Evolutionary conservation across 2,329 filamentous ascomycete genomes (phyloP), one percentile per base, ranked within the genome.

Genomic region (Aspergillus sp.): DNA sequence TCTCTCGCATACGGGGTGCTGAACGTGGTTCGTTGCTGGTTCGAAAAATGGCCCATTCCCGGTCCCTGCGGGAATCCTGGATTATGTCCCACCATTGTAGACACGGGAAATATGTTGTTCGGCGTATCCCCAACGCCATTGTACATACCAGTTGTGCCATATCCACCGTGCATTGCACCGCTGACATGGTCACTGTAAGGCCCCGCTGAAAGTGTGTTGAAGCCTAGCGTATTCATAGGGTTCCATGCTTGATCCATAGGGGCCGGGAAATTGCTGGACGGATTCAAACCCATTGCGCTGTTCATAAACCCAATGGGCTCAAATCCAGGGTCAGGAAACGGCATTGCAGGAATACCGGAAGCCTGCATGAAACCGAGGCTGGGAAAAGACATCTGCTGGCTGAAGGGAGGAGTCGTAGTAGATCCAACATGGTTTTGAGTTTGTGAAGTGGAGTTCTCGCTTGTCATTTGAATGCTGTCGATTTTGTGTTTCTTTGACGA

Each of bases 1-100:
- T 87, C 86, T 59, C 84, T 87, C 2, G 84, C 83, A 60, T 81
- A 78, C 12, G 82, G 81, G 18, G 81, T 80, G 36, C 79, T 79
- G 67, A 85, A 83, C 39, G 78, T 72, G 24, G 80, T 83, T 56
- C 82, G 77, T 68, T 87, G 84, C 68, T 87, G 85, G 65, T 87
- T 87, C 12, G 82, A 78, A 62, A 86, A 87, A 52, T 73, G 73
- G 29, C 75, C 74, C 63, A 73, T 73, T 42, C 67, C 75, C 49
- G 67, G 64, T 53, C 70, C 69, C 45, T 73, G 69, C 31, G 69
- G 67, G 55, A 73, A 74, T 5, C 67, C 65, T 10, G 69, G 52
- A 55, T 73, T 73, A 52, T 71, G 62, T 36, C 61, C 66, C 14
- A 64, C 46, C 62, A 70, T 70, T 54, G 73, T 72, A 26, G 64